Base-by-base conservation (phyloP, 352 stramenopile genomes). In the Pythium coloratum region DNA sequence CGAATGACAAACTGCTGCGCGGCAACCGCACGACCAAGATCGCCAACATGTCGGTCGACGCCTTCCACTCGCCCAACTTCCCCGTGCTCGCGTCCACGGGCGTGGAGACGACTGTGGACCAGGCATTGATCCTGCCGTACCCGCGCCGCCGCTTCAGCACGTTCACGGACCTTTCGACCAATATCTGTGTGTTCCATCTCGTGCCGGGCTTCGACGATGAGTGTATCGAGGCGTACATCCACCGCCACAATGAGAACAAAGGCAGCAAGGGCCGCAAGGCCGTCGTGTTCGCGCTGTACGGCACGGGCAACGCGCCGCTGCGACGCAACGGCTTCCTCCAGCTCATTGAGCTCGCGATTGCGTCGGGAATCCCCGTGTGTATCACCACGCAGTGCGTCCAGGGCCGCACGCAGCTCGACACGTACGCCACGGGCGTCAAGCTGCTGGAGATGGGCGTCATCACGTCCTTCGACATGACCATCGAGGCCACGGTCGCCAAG, bases 51-150 rank as follows among this genome's bases (percentile, higher is more conserved):
- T 81, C 80, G n/a, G 83, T 99, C 16, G 80, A 97, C 64, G 97
- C 97, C 20, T 99, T 99, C 88, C 93, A 98, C 69, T 98, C 91
- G 59, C 96, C 96, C 33, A 99, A 99, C 76, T 96, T 98, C 67
- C 91, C 95, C 26, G 84, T 92, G 6, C 79, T 99, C 16, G 96
- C 95, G 14, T 87, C 81, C 16, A 96, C 98, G n/a, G 96, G 94
- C 30, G 94, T 98, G 20, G 91, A 91, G 58, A 97, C 98, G 47
- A 89, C 92, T 6, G 86, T 97, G 54, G 92, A 97, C 69, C 82
- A 96, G 55, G 84, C 94, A 60, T 64, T 98, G 12, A 86, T 96
- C 59, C 75, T 97, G 49, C 90, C 91, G 34, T 96, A 96, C 64
- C 86, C 96, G 26, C 81, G 84, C n/a, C 83, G 86, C 6, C 77